These are phyloP conservation scores for Knoxia roxburghii DNA, from an alignment of 257 asterid genomes.

Conservation along the genomic window DNA sequence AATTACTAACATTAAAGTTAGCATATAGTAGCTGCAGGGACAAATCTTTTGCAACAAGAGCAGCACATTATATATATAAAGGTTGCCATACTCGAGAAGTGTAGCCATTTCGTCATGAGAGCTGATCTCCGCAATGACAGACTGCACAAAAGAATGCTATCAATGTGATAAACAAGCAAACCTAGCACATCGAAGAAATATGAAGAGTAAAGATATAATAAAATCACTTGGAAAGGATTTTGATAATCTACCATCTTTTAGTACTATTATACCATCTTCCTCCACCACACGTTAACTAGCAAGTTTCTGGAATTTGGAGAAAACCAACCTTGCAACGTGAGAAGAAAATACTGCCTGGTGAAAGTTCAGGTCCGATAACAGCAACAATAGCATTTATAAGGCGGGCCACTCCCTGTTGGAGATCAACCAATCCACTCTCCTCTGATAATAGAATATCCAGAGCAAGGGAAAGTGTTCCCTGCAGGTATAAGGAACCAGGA, in stretches of 20 bases:
- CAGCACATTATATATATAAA: constrained; percentile 16
- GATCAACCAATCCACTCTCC: constrained; percentile 87
- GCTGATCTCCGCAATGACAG: constrained; percentile 97
- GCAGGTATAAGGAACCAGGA: constrained; percentile 20
- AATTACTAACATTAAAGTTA: not conserved
- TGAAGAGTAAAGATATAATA: constrained; percentile 1
- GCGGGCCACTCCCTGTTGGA: constrained; percentile 94
- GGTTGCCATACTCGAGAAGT: constrained; percentile 74
- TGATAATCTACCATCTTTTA: not conserved
- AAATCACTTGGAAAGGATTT: not conserved
- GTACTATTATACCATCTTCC: not conserved
- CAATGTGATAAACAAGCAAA: constrained; percentile 28
- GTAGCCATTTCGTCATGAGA: constrained; percentile 85
- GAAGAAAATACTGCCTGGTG: constrained; percentile 95
- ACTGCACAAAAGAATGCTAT: constrained; percentile 46
- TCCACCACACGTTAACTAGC: constrained; percentile 13
- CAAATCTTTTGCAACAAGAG: not conserved
- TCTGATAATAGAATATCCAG: constrained; percentile 88
- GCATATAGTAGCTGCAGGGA: not conserved
- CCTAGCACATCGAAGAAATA: constrained; percentile 14
- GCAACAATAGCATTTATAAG: constrained; percentile 96
- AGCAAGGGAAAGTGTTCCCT: constrained; percentile 95
- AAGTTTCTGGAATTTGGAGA: constrained; percentile 18
- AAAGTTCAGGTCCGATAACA: constrained; percentile 96
- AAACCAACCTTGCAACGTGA: constrained; percentile 90